Conservation (phyloP, 805 yeast species). For the Myxozyma neotropica region DNA sequence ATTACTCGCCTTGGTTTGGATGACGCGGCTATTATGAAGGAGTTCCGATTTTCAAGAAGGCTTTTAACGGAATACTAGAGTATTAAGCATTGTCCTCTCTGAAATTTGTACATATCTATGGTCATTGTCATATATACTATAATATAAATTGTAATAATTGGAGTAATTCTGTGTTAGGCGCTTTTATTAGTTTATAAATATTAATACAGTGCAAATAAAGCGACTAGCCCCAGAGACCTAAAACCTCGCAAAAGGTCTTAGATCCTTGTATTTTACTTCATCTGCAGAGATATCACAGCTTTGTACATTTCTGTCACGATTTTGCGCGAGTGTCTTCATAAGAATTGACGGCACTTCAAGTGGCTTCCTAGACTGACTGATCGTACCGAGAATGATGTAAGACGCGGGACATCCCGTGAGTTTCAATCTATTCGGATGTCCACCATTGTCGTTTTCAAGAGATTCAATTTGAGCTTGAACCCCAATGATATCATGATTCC, state of each 20-base stretch:
- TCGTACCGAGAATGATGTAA: slow-evolving; percentile 76
- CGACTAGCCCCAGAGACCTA: not conserved
- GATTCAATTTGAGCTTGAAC: slow-evolving; percentile 50
- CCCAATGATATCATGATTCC: slow-evolving; percentile 30
- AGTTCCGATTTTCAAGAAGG: slow-evolving; percentile 50
- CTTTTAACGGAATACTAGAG: not conserved
- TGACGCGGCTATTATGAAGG: slow-evolving; percentile 74
- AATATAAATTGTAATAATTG: not conserved
- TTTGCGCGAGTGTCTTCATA: no score
- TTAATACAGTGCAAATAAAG: no score
- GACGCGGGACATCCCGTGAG: slow-evolving; percentile 50
- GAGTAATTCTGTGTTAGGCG: not conserved
- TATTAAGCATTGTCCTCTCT: not conserved
- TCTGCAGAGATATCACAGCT: not conserved
- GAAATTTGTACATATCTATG: not conserved
- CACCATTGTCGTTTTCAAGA: slow-evolving; percentile 40
- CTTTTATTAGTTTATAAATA: not conserved
- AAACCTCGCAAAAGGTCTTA: not conserved
- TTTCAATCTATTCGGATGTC: slow-evolving; percentile 8
- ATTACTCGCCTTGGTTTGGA: slow-evolving; percentile 84
- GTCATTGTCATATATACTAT: slow-evolving; percentile 1
- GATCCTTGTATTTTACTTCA: not conserved
- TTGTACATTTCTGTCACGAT: not conserved
- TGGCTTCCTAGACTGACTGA: not conserved
- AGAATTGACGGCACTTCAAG: not conserved